Percentiles rank a stretch among this genome's conserved stretches.
Conservation (phyloP, 345 rosid genomes). For the Abelmoschus esculentus region DNA sequence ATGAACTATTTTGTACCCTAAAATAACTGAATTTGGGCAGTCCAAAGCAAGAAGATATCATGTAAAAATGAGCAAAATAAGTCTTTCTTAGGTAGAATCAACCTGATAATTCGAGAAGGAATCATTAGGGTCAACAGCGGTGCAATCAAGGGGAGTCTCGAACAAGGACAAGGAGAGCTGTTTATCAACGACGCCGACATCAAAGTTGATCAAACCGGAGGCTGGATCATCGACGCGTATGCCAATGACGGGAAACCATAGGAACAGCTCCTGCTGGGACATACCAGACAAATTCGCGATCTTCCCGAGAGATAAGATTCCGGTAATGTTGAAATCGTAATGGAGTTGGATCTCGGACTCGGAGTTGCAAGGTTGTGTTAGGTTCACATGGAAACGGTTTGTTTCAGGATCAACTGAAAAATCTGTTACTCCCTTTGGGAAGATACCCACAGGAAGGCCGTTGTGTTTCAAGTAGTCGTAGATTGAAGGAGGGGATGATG, state of each 20-base stretch:
- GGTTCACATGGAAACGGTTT: conserved; percentile 37
- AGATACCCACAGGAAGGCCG: conserved; percentile 56
- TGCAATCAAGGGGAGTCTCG: conserved; percentile 14
- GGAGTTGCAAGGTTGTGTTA: conserved; percentile 52
- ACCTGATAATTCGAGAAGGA: neutral
- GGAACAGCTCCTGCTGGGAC: conserved; percentile 58
- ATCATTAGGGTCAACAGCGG: conserved; percentile 6
- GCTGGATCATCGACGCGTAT: conserved; percentile 54
- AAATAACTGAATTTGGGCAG: too few relatives aligned
- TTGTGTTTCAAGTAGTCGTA: conserved; percentile 28
- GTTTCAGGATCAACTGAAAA: conserved; percentile 30
- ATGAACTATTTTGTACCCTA: too few relatives aligned
- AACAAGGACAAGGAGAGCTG: conserved; percentile 15
- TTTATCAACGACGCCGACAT: conserved; percentile 19
- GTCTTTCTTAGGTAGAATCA: neutral
- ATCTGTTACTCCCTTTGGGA: conserved; percentile 52
- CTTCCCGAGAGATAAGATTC: conserved; percentile 37
- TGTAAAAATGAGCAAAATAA: neutral
- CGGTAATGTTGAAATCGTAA: conserved; percentile 53
- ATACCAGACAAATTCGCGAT: conserved; percentile 54
- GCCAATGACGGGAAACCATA: conserved; percentile 63
- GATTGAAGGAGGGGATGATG: conserved; percentile 17
- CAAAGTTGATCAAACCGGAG: conserved; percentile 62
- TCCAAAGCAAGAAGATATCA: too few relatives aligned
- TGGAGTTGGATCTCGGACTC: conserved; percentile 57